phyloP scores from a whole-genome alignment of 495 filamentous ascomycete genomes.

The Talaromyces ruber region DNA sequence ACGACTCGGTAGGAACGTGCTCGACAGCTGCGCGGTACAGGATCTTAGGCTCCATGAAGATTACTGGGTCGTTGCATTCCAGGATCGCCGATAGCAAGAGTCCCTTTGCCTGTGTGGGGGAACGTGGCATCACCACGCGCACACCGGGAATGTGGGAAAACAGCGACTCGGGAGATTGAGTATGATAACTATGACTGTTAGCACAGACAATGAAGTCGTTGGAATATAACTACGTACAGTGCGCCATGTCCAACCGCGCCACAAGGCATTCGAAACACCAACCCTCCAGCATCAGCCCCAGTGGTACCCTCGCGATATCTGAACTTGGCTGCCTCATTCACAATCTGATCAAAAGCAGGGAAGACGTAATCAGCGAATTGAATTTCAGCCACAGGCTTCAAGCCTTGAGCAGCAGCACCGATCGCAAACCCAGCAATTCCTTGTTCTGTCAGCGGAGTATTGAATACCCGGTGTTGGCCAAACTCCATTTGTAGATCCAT shows the following conservation, averaged over 20 bases:
- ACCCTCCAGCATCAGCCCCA: conserved; percentile 59
- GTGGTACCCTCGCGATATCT: conserved; percentile 76
- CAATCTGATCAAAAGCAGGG: conserved; percentile 94
- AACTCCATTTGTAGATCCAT: conserved; percentile 83
- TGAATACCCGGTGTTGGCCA: conserved; percentile 86
- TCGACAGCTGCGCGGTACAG: conserved; percentile 93
- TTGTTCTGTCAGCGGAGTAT: conserved; percentile 90
- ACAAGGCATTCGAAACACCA: conserved; percentile 91
- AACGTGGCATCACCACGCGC: conserved; percentile 82
- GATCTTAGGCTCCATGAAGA: conserved; percentile 97
- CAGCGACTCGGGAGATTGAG: conserved; percentile 85
- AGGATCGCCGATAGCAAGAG: conserved; percentile 72
- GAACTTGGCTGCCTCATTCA: conserved; percentile 94
- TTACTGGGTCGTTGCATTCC: conserved; percentile 74
- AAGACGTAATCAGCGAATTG: conserved; percentile 98
- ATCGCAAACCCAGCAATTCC: conserved; percentile 93
- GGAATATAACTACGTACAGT: conserved; percentile 42
- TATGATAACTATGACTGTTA: conserved; percentile 59
- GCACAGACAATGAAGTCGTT: neutral
- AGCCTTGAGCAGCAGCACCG: conserved; percentile 80
- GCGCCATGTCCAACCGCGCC: conserved; percentile 95
- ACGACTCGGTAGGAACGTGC: conserved; percentile 78
- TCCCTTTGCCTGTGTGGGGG: conserved; percentile 87
- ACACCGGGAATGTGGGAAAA: conserved; percentile 91
- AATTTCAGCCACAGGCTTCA: conserved; percentile 91